Evolutionary conservation across 1,284 basidiomycete genomes (phyloP), one percentile per base, ranked within the genome.

Genomic region (Ganoderma multipileum): DNA sequence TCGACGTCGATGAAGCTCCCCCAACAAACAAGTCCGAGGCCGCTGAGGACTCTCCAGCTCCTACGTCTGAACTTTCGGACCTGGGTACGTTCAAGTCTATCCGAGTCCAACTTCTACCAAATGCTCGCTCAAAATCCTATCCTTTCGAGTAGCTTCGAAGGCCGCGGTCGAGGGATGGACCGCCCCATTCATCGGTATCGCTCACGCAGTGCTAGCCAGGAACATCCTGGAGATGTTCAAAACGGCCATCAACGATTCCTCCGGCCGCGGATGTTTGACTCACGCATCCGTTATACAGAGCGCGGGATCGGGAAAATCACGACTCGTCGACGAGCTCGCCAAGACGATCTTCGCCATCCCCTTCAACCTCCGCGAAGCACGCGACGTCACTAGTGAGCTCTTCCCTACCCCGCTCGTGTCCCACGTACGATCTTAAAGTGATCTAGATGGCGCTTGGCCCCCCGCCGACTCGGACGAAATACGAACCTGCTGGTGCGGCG

Each of bases 321-420:
- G 81, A 50, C 87, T 88, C 55, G 86, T 88, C 73, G 81, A 82
- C 28, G 81, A 82, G 23, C 83, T 92, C 59, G 87, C 66, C 8
- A 23, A 44, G 26, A 30, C 88, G 18, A 83, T 91, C 64, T 81
- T 79, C 1, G 87, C 88, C 1, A 82, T 82, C 36, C 65, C 65
- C 8, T 62, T 66, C 60, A 66, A 83, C 79, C 20, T 83, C 23
- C 41, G 64, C 18, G 30, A 30, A 3, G 28, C 26, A 20, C 18
- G 23, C 52, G 52, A 54, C 28, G 52, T 23, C 52, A 5, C 28
- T 6, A 16, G 52, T 54, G 11, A 26, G 47, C 47, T 54, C 52
- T 30, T 18, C 28, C 18, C 9, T 26, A 9, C 2, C 14, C 2
- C 2, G 11, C 23, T 18, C 14, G 11, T 54, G 52, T 18, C 52